A percentile compares a stretch with the other conserved stretches of the same genome.
Conservation (phyloP, 192 early-diverging fungal species). For the Pilaira anomala region DNA sequence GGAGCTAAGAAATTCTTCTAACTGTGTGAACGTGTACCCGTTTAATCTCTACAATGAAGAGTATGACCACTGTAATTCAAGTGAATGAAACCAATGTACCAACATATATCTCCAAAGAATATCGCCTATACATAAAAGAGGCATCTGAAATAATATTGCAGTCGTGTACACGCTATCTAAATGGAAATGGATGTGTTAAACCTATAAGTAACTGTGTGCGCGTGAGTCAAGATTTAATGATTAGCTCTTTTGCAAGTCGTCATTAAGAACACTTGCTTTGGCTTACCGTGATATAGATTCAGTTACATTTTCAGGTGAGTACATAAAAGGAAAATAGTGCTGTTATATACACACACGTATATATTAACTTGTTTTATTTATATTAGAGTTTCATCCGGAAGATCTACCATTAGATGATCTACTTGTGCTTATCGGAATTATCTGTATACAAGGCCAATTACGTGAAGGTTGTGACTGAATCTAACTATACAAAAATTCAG, state of each 20-base stretch:
- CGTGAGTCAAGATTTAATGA: constrained; percentile 45
- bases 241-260: constrained; percentile 60
- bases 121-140: constrained; percentile 71
- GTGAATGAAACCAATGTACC: constrained; percentile 21
- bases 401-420: constrained; percentile 47
- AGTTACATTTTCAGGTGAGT: constrained; percentile 37
- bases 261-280: constrained; percentile 74
- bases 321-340: constrained; percentile 18
- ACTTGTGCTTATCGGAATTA: constrained; percentile 68
- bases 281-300: constrained; percentile 67
- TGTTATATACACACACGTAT: constrained; percentile 33
- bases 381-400: constrained; percentile 50
- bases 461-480: constrained; percentile 75
- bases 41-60: constrained; percentile 89
- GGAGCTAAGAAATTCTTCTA: constrained; percentile 42
- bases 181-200: constrained; percentile 46
- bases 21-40: constrained; percentile 71
- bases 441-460: constrained; percentile 88
- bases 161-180: constrained; percentile 55
- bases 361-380: constrained; percentile 1
- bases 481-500: constrained; percentile 74
- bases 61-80: constrained; percentile 76
- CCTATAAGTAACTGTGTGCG: constrained; percentile 44
- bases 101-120: constrained; percentile 26
- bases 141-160: constrained; percentile 78